These are phyloP conservation scores for Diplodia scrobiculata DNA, from an alignment of 2,329 filamentous ascomycete species.

Conservation along the genomic window DNA sequence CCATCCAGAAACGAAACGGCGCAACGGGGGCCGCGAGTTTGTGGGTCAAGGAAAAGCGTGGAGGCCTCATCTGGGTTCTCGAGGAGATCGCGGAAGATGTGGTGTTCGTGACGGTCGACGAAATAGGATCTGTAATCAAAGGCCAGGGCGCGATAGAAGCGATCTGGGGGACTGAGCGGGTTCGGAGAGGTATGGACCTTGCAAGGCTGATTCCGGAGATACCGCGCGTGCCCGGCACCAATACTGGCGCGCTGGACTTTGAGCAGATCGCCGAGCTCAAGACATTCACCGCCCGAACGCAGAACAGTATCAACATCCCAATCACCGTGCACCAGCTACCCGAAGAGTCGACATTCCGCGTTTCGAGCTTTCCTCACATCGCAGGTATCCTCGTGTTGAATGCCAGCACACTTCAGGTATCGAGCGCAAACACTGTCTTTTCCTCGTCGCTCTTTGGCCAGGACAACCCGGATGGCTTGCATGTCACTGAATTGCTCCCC, in stretches of 20 bases:
- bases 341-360: constrained; percentile 70
- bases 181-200: constrained; percentile 71
- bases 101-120: constrained; percentile 73
- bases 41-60: constrained; percentile 97
- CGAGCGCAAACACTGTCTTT: constrained; percentile 93
- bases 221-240: constrained; percentile 72
- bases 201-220: constrained; percentile 78
- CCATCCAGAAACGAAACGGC: constrained; percentile 94
- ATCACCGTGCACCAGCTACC: constrained; percentile 75
- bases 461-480: constrained; percentile 76
- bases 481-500: constrained; percentile 79
- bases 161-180: constrained; percentile 78
- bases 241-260: constrained; percentile 75
- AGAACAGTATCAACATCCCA: constrained; percentile 77
- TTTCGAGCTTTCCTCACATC: constrained; percentile 96
- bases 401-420: constrained; percentile 74
- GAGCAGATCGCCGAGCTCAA: constrained; percentile 69
- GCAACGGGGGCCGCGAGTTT: constrained; percentile 88
- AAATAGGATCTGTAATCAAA: constrained; percentile 71
- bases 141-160: constrained; percentile 74
- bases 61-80: constrained; percentile 93
- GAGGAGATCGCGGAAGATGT: constrained; percentile 97
- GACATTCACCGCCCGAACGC: constrained; percentile 83
- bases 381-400: constrained; percentile 92
- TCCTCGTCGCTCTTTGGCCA: constrained; percentile 90